A percentile compares a stretch with the other conserved stretches of the same genome.
Evolutionary conservation across 2,329 filamentous ascomycete species (phyloP).

Genomic region (Aspergillus melleus): DNA sequence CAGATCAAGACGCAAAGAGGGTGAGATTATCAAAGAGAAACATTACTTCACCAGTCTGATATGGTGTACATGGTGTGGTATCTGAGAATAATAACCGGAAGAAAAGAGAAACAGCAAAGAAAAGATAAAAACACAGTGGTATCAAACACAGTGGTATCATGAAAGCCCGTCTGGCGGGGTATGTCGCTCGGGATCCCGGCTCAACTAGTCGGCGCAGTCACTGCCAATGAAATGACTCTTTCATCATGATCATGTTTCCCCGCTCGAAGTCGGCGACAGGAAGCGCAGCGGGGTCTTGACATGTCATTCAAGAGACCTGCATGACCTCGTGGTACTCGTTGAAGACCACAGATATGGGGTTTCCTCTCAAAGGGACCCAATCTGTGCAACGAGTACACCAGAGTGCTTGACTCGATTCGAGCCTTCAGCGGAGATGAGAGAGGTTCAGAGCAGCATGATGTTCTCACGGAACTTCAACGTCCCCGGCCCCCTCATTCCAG

Average conservation of each 20-base stretch:
- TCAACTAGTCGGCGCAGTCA: not conserved
- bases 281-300: not conserved
- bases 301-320: not conserved
- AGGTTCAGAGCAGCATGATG: not conserved
- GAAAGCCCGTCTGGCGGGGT: not conserved
- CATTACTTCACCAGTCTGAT: not conserved
- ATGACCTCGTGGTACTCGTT: not conserved
- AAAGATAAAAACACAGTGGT: not conserved
- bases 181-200: not conserved
- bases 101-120: not conserved
- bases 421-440: not conserved
- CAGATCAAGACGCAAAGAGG: not conserved
- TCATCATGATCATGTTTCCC: not conserved
- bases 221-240: not conserved
- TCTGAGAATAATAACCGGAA: not conserved
- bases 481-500: slow-evolving; percentile 26
- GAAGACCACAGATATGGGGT: not conserved
- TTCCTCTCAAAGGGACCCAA: not conserved
- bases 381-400: not conserved
- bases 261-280: not conserved
- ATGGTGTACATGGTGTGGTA: not conserved
- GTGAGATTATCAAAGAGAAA: not conserved
- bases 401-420: not conserved
- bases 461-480: slow-evolving; percentile 8
- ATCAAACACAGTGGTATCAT: not conserved